Conservation (phyloP, 176 grass and related monocot species). For the Lolium perenne region DNA sequence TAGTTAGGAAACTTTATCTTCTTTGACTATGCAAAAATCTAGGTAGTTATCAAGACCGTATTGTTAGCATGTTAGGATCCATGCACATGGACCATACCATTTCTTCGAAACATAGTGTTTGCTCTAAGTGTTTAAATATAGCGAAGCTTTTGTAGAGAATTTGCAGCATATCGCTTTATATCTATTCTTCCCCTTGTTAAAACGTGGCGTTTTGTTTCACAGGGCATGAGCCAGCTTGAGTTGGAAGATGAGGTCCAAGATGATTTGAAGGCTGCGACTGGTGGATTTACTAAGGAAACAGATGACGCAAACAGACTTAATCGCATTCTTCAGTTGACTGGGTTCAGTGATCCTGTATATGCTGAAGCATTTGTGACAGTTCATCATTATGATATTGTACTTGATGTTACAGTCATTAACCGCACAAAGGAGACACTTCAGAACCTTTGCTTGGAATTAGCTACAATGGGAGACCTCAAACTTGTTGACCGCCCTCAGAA, state of each 20-base stretch:
- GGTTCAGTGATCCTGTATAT: slow-evolving; percentile 69
- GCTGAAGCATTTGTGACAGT: slow-evolving; percentile 74
- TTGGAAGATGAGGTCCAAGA: slow-evolving; percentile 72
- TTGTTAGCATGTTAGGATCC: not conserved
- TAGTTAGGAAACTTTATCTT: not conserved
- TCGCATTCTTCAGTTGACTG: slow-evolving; percentile 66
- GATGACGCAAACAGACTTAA: slow-evolving; percentile 59
- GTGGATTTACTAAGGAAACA: slow-evolving; percentile 61
- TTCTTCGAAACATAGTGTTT: not conserved
- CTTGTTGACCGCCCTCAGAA: slow-evolving; percentile 70
- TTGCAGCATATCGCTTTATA: not conserved
- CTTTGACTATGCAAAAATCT: slow-evolving; percentile 5
- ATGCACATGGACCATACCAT: slow-evolving; percentile 7
- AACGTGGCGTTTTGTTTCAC: slow-evolving; percentile 32
- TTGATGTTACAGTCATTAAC: slow-evolving; percentile 75
- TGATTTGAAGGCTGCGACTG: slow-evolving; percentile 69
- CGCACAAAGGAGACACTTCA: slow-evolving; percentile 70
- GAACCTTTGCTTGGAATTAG: slow-evolving; percentile 72
- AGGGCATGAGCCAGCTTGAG: slow-evolving; percentile 73
- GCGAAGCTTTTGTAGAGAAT: not conserved
- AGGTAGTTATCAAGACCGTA: not conserved
- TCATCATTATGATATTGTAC: slow-evolving; percentile 69
- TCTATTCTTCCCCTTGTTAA: slow-evolving; percentile 6
- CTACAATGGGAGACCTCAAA: slow-evolving; percentile 72
- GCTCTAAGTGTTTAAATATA: not conserved